A percentile compares a stretch with the other conserved stretches of the same genome.
Evolutionary conservation across 306 rosid genomes (phyloP).

Genomic region (Citrullus amarus): DNA sequence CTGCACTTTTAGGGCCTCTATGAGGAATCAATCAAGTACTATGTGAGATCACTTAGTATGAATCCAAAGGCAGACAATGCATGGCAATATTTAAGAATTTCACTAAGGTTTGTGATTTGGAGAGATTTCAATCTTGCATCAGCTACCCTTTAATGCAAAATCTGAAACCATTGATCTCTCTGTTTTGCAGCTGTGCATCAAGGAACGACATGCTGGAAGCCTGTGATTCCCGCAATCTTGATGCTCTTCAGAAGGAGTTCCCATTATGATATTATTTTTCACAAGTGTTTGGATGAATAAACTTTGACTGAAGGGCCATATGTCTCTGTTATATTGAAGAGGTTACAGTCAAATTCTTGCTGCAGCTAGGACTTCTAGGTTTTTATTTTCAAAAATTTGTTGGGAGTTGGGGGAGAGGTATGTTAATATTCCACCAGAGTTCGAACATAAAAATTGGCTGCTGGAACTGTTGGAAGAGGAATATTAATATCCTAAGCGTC

Average conservation of each 20-base stretch:
- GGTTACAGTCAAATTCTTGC: not conserved
- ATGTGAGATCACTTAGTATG: constrained; percentile 92
- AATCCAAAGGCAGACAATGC: constrained; percentile 97
- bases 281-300: constrained; percentile 7
- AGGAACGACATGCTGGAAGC: constrained; percentile 91
- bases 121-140: not conserved
- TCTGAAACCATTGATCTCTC: not conserved
- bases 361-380: not conserved
- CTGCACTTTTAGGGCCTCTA: constrained; percentile 56
- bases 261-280: constrained; percentile 34
- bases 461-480: constrained; percentile 1
- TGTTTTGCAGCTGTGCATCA: constrained; percentile 77
- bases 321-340: not conserved
- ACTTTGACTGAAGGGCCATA: not conserved
- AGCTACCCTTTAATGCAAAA: not conserved
- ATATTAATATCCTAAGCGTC: not conserved
- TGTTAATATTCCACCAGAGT: not conserved
- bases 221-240: constrained; percentile 84
- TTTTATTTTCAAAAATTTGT: not conserved
- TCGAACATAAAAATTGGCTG: not conserved
- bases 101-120: constrained; percentile 53
- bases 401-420: not conserved
- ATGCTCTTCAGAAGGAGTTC: constrained; percentile 90
- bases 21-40: constrained; percentile 82
- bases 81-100: constrained; percentile 94